Base-by-base conservation (phyloP, 2,329 filamentous ascomycete genomes). In the Alternaria arborescens region DNA sequence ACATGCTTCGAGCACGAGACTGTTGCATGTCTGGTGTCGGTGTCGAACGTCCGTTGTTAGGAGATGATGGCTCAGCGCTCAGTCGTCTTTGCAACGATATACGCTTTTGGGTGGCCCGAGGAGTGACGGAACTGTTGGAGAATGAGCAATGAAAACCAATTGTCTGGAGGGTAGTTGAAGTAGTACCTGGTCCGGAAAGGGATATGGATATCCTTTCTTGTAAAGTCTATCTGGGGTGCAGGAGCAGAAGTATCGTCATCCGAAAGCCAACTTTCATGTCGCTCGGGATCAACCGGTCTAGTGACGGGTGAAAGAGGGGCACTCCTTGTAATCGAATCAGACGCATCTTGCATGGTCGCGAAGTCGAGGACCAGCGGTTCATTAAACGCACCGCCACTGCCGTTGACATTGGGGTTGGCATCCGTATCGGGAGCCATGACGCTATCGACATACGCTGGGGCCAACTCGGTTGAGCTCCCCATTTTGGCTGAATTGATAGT, bases 141-240 rank as follows among this genome's bases (percentile, higher is more conserved):
- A 11, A 61, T 72, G 48, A 74, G 70, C 44, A 20, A 34, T 53
- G 38, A n/a, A 32, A 36, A 22, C 2, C 28, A 43, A 16, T 3
- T 5, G 52, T 32, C 16, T 41, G 34, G 38, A 55, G 16, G 50
- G 24, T 42, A 10, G 12, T 30, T 16, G 16, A 14, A 36, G 12
- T 34, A 61, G 36, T 67, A 78, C 77, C 76, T 79, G 58, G 76
- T 78, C 24, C 77, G 67, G 38, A 69, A 71, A 18, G 76, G 76
- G 41, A 78, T 73, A 64, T 78, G 76, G 50, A 78, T 78, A 38
- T 72, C 72, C 47, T 77, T 66, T 20, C 71, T 72, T 22, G 74
- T 73, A 48, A 79, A 74, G 57, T 79, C 76, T 54, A 70, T 57
- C 46, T 48, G 69, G 3, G 76, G 75, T 55, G 72, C 66, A 26